Evolutionary conservation across 345 rosid species (phyloP).

Genomic region (Aquilaria yunnanensis): DNA sequence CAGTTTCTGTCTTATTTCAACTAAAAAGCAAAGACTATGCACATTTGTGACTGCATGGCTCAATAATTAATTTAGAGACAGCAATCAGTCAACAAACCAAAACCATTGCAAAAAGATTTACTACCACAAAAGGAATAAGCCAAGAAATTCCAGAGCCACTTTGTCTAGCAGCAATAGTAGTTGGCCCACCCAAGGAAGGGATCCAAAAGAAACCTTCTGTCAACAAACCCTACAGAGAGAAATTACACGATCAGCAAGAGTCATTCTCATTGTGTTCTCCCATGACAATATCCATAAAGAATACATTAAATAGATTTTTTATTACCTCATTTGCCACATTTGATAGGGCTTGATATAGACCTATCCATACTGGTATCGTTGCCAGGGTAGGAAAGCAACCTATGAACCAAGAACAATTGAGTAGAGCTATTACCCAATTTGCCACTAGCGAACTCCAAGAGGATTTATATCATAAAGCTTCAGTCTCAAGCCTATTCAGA

Average conservation of each 20-base stretch:
- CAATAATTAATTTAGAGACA: too few species aligned
- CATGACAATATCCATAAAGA: conserved; percentile 3
- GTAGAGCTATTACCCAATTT: background rate
- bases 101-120: conserved; percentile 7
- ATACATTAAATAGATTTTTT: conserved; percentile 2
- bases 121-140: conserved; percentile 97
- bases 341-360: conserved; percentile 97
- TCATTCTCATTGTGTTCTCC: background rate
- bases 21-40: too few species aligned
- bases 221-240: conserved; percentile 54
- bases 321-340: conserved; percentile 95
- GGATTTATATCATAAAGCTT: background rate
- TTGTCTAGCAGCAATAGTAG: conserved; percentile 93
- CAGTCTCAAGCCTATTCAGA: background rate
- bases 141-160: conserved; percentile 96
- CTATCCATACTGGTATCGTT: conserved; percentile 95
- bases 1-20: too few species aligned
- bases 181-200: conserved; percentile 95
- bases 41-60: too few species aligned
- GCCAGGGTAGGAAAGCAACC: conserved; percentile 97
- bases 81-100: too few species aligned
- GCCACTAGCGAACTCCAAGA: conserved; percentile 1
- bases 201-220: conserved; percentile 99
- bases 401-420: conserved; percentile 17
- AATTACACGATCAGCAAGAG: conserved; percentile 16